Evolutionary conservation across 306 rosid species (phyloP).

Genomic region (Cicer pinnatifidum): DNA sequence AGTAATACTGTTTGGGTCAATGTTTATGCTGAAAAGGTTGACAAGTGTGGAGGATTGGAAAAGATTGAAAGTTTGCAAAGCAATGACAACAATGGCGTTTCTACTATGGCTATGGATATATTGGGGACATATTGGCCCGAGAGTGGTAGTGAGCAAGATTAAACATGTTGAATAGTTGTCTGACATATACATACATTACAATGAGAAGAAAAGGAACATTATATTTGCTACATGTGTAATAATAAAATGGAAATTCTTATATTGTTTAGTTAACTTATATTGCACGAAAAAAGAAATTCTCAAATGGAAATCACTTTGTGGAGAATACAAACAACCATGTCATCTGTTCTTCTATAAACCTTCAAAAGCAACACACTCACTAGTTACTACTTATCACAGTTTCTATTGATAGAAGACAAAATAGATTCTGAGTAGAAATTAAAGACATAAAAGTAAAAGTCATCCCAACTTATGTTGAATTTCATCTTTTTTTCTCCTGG

Average conservation of each 20-base stretch:
- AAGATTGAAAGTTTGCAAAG: conserved; percentile 81
- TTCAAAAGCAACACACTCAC: conserved; percentile 30
- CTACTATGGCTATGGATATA: conserved; percentile 81
- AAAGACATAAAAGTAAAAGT: neutral
- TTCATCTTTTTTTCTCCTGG: too few relatives aligned
- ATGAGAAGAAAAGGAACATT: too few relatives aligned
- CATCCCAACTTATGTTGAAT: neutral
- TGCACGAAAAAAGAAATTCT: too few relatives aligned
- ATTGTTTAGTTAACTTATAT: too few relatives aligned
- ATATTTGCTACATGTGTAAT: too few relatives aligned
- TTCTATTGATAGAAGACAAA: neutral
- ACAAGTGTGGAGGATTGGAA: conserved; percentile 83
- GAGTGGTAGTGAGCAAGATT: conserved; percentile 49
- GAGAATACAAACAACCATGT: conserved; percentile 7
- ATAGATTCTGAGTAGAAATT: neutral
- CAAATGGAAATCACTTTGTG: neutral
- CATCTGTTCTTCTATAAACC: neutral
- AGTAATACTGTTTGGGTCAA: conserved; percentile 66
- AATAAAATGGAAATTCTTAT: too few relatives aligned
- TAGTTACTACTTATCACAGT: neutral
- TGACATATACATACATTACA: too few relatives aligned
- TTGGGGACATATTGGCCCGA: conserved; percentile 91
- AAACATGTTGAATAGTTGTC: too few relatives aligned
- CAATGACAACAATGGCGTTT: conserved; percentile 85
- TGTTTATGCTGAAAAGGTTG: conserved; percentile 73